A percentile compares a stretch with the other conserved stretches of the same genome.
These are phyloP conservation scores for Lactifluus piperatus DNA, from an alignment of 768 basidiomycete species.

Conservation along the genomic window DNA sequence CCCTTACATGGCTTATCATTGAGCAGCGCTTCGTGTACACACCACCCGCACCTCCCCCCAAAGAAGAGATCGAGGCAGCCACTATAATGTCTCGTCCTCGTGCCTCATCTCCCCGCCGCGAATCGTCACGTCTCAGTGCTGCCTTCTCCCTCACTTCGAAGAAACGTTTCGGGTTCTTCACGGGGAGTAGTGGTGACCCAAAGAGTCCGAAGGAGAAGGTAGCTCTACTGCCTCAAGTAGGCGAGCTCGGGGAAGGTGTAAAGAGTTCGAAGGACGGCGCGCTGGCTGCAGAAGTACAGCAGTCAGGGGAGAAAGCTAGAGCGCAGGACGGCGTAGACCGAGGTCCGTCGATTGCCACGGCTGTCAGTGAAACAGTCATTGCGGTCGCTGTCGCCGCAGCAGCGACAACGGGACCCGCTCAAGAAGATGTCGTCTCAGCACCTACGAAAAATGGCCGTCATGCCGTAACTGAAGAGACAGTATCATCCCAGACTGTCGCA, in stretches of 20 bases:
- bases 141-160: slow-evolving; percentile 39
- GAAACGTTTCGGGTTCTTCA: slow-evolving; percentile 62
- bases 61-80: slow-evolving; percentile 2
- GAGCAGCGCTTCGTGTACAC: slow-evolving; percentile 49
- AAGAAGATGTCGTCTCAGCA: not conserved
- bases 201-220: slow-evolving; percentile 27
- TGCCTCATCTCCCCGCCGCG: slow-evolving; percentile 26
- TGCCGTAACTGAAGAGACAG: slow-evolving; percentile 17
- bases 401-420: not conserved
- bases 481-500: slow-evolving; percentile 9
- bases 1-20: slow-evolving; percentile 57
- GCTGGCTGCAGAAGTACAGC: slow-evolving; percentile 12
- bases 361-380: slow-evolving; percentile 17
- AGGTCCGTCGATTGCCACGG: slow-evolving; percentile 12
- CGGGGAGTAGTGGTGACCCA: slow-evolving; percentile 21
- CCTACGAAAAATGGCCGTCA: slow-evolving; percentile 17
- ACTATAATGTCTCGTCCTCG: slow-evolving; percentile 17
- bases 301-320: slow-evolving; percentile 9
- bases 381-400: slow-evolving; percentile 12
- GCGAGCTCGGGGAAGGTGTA: slow-evolving; percentile 64
- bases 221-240: slow-evolving; percentile 34
- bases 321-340: not conserved
- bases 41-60: slow-evolving; percentile 13
- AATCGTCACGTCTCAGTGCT: slow-evolving; percentile 28
- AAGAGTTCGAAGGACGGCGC: slow-evolving; percentile 24